A percentile compares a stretch with the other conserved stretches of the same genome.
These are phyloP conservation scores for Atalantia buxifolia DNA, from an alignment of 345 rosid species.

Conservation along the genomic window DNA sequence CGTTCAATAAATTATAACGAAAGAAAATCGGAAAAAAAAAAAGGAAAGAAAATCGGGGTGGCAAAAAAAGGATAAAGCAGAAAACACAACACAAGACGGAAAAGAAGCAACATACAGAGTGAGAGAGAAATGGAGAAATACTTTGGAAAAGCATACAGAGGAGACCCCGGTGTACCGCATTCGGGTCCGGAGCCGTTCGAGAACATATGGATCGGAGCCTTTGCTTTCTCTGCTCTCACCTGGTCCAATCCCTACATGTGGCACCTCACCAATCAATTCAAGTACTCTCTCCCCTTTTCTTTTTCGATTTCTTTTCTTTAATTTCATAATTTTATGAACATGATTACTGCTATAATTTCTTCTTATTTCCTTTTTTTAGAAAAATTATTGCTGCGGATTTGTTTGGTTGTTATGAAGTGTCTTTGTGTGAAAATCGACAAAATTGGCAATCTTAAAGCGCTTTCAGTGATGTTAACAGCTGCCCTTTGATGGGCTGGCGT, in stretches of 20 bases:
- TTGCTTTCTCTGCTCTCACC: conserved; percentile 62
- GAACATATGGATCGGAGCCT: conserved; percentile 87
- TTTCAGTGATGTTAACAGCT: background rate
- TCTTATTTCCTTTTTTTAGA: background rate
- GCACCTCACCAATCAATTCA: conserved; percentile 75
- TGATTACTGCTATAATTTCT: background rate
- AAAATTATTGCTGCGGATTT: background rate
- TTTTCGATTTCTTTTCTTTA: too few species aligned
- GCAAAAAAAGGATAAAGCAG: background rate
- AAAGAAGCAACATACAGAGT: too few species aligned
- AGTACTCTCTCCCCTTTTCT: conserved; percentile 30
- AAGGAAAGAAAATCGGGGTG: background rate
- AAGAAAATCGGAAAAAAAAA: background rate
- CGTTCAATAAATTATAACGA: too few species aligned
- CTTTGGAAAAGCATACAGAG: conserved; percentile 86
- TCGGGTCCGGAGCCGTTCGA: conserved; percentile 61
- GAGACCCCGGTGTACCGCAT: conserved; percentile 96
- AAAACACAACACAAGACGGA: background rate
- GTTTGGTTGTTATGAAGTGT: background rate
- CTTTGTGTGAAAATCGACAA: too few species aligned
- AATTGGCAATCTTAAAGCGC: background rate
- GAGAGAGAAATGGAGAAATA: conserved; percentile 72
- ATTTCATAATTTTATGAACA: background rate
- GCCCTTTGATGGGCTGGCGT: background rate
- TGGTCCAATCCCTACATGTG: conserved; percentile 77